phyloP scores from a whole-genome alignment of 768 basidiomycete species.

The Leccinum olivaceopallidum region DNA sequence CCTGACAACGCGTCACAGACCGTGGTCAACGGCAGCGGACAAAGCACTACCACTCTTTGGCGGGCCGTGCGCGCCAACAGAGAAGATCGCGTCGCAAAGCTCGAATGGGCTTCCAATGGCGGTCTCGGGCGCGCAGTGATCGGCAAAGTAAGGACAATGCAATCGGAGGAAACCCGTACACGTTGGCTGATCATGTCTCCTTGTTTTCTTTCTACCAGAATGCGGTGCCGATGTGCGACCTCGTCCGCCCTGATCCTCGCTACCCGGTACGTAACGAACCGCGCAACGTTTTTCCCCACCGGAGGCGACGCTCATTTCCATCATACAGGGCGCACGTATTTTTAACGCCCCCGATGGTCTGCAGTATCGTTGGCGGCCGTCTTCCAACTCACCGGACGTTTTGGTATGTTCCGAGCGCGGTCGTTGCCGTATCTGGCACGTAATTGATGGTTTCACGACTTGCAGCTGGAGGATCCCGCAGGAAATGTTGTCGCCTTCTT shows the following conservation, averaged over 20 bases:
- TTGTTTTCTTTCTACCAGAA: conserved; percentile 44
- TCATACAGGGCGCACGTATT: conserved; percentile 56
- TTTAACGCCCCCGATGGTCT: conserved; percentile 85
- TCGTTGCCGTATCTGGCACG: neutral
- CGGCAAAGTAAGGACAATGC: conserved; percentile 61
- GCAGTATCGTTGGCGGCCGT: conserved; percentile 80
- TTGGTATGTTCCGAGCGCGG: conserved; percentile 44
- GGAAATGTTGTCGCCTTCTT: conserved; percentile 76
- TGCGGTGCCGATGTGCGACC: conserved; percentile 78
- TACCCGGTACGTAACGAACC: conserved; percentile 49
- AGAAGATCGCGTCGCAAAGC: conserved; percentile 85
- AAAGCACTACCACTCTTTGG: conserved; percentile 76
- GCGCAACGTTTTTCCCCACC: conserved; percentile 5
- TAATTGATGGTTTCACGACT: conserved; percentile 8
- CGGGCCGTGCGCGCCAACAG: conserved; percentile 81
- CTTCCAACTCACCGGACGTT: conserved; percentile 54
- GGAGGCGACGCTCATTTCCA: conserved; percentile 15
- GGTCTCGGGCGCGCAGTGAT: conserved; percentile 83
- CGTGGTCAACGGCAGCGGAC: conserved; percentile 57
- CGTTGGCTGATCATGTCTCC: conserved; percentile 25
- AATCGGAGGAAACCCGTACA: conserved; percentile 14
- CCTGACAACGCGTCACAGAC: conserved; percentile 50
- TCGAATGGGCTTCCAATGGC: conserved; percentile 84
- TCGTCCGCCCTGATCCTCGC: conserved; percentile 68
- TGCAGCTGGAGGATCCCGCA: conserved; percentile 70